phyloP scores from a whole-genome alignment of 805 yeast genomes.

The Yamadazyma laniorum region DNA sequence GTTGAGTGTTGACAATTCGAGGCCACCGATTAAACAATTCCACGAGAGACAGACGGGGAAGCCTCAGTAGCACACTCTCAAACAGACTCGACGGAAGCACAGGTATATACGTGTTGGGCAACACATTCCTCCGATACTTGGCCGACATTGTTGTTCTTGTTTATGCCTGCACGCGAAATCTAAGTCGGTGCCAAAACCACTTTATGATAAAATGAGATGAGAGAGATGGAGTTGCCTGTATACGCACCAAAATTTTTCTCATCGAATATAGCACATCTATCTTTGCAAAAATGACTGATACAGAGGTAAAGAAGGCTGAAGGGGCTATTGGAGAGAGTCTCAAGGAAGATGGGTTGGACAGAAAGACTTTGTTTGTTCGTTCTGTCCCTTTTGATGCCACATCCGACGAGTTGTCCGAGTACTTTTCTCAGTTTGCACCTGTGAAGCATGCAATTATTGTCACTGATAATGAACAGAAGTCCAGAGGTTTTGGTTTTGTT shows the following conservation, averaged over 20 bases:
- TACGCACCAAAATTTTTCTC: slow-evolving; percentile 6
- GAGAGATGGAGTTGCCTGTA: slow-evolving; percentile 4
- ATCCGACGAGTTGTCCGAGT: slow-evolving; percentile 76
- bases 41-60: slow-evolving; percentile 32
- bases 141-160: background rate
- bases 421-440: slow-evolving; percentile 89
- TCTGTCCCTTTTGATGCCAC: slow-evolving; percentile 80
- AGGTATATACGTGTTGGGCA: slow-evolving; percentile 42
- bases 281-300: slow-evolving; percentile 1
- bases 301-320: background rate
- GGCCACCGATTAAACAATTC: slow-evolving; percentile 38
- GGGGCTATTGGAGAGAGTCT: background rate
- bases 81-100: slow-evolving; percentile 22
- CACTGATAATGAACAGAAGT: slow-evolving; percentile 67
- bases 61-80: slow-evolving; percentile 21
- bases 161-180: too few relatives aligned
- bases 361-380: slow-evolving; percentile 79
- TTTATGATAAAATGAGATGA: slow-evolving; percentile 3
- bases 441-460: slow-evolving; percentile 94
- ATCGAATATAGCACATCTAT: too few relatives aligned
- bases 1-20: slow-evolving; percentile 28
- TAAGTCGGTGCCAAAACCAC: too few relatives aligned
- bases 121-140: slow-evolving; percentile 19
- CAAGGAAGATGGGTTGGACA: slow-evolving; percentile 42
- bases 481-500: slow-evolving; percentile 95